Evolutionary conservation across 2,329 filamentous ascomycete species (phyloP).

Genomic region (Penicillium sp.): DNA sequence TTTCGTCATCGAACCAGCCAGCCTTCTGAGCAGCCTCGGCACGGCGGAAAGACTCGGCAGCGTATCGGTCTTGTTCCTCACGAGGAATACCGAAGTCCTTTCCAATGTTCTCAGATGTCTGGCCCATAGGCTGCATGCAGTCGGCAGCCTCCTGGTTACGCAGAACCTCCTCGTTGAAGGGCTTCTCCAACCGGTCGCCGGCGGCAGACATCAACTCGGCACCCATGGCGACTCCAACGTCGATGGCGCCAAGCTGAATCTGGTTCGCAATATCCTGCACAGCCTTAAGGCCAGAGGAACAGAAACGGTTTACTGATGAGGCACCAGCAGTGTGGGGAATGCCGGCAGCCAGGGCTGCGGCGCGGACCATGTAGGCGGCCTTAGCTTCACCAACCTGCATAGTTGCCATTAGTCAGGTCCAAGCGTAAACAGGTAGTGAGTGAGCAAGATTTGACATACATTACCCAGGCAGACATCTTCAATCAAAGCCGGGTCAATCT

Average conservation of each 20-base stretch:
- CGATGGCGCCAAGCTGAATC: conserved; percentile 78
- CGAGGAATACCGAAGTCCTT: conserved; percentile 84
- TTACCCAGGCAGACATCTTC: conserved; percentile 94
- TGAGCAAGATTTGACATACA: conserved; percentile 54
- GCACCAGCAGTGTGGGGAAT: conserved; percentile 88
- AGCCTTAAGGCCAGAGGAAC: conserved; percentile 92
- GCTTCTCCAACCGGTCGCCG: conserved; percentile 68
- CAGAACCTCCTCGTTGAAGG: conserved; percentile 77
- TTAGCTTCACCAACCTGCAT: conserved; percentile 74
- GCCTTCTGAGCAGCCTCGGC: conserved; percentile 89
- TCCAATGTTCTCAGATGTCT: conserved; percentile 95
- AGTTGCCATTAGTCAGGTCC: too few species aligned
- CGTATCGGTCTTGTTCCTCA: conserved; percentile 79
- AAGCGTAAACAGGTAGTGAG: conserved; percentile 17
- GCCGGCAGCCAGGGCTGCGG: conserved; percentile 84
- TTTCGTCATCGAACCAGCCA: conserved; percentile 92
- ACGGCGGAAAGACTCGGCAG: conserved; percentile 81
- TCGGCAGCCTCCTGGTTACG: conserved; percentile 76
- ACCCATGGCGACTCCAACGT: conserved; percentile 83
- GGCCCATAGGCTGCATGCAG: conserved; percentile 95
- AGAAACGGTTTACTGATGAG: conserved; percentile 90
- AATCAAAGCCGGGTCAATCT: conserved; percentile 75
- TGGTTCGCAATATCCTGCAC: conserved; percentile 92
- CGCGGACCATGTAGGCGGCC: conserved; percentile 87
- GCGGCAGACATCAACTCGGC: conserved; percentile 83